Evolutionary conservation across 2,329 filamentous ascomycete genomes (phyloP), one percentile per base, ranked within the genome.

Genomic region (Calonectria naviculata): DNA sequence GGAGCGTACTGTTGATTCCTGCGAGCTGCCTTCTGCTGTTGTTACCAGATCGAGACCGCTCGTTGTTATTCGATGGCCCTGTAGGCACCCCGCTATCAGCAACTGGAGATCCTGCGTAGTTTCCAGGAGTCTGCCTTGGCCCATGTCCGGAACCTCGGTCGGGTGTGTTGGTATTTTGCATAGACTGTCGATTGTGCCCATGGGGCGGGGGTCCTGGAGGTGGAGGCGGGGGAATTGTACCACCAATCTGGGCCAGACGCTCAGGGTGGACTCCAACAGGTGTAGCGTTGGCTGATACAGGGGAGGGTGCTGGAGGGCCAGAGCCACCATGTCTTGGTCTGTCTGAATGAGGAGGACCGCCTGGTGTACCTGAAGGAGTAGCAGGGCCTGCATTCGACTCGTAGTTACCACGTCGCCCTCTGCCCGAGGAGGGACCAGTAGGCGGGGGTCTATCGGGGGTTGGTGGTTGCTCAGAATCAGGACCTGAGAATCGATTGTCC

Each of bases 1-100:
- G 87, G 5, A 91, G 84, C 62, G 87, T 89, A 72, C 82, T 90
- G 74, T 91, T 90, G 70, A 93, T 92, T 54, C 88, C 87, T 15
- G 87, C 87, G 34, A 92, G 83, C 75, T 92, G 89, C 68, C 90
- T 84, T 70, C 86, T 83, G 21, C 86, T 84, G 34, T 87, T 85
- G 75, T 70, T 70, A 67, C 73, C 82, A 31, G 78, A 78, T 42
- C 80, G 75, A 29, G 75, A 70, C 34, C 85, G 81, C 31, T 87
- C 84, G 24, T 79, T 78, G 10, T 78, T 74, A 29, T 82, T 81
- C 12, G 83, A 76, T 17, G 82, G 82, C 0, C 82, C 82, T 8
- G 84, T 83, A 2, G 82, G 82, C 6, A 82, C 80, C 21, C 72
- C 76, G 4, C 70, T 61, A 4, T 83, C 82, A 24, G 70, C 58